Conservation (phyloP, 2,329 filamentous ascomycete genomes). For the Thyridium curvatum region DNA sequence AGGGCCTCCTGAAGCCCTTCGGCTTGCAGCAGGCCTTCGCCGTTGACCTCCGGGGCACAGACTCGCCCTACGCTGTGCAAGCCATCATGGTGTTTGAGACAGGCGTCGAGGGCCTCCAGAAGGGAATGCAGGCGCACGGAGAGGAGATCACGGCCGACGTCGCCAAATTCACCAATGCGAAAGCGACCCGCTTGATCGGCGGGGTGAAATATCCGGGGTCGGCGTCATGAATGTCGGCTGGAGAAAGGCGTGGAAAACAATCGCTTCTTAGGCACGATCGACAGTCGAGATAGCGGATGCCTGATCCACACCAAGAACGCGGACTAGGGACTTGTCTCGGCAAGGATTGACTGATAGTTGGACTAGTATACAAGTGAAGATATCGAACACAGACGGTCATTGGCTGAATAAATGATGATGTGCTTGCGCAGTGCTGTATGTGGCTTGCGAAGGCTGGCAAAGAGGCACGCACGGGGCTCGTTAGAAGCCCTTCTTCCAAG, state of each 20-base stretch:
- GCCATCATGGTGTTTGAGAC: slow-evolving; percentile 22
- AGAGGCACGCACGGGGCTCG: no score
- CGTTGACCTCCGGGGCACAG: slow-evolving; percentile 13
- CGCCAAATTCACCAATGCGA: slow-evolving; percentile 21
- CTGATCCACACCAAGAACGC: background rate
- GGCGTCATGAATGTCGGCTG: no score
- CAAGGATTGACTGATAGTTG: background rate
- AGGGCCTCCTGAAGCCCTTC: slow-evolving; percentile 25
- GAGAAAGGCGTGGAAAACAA: no score
- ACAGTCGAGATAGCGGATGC: no score
- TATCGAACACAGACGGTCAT: no score
- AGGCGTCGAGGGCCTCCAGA: slow-evolving; percentile 14
- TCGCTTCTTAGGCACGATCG: no score
- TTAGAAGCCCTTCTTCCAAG: no score
- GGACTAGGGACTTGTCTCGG: background rate
- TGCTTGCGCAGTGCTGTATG: no score
- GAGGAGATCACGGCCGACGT: slow-evolving; percentile 20
- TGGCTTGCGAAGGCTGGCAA: no score
- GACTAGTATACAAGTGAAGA: no score
- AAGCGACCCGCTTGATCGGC: slow-evolving; percentile 6
- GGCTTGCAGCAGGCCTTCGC: slow-evolving; percentile 29
- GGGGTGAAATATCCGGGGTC: background rate
- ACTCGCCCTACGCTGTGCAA: slow-evolving; percentile 16
- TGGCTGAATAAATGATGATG: no score
- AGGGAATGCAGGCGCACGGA: slow-evolving; percentile 6